Evolutionary conservation across 768 basidiomycete genomes (phyloP), one percentile per base, ranked within the genome.

Genomic region (Ramaria rubella): DNA sequence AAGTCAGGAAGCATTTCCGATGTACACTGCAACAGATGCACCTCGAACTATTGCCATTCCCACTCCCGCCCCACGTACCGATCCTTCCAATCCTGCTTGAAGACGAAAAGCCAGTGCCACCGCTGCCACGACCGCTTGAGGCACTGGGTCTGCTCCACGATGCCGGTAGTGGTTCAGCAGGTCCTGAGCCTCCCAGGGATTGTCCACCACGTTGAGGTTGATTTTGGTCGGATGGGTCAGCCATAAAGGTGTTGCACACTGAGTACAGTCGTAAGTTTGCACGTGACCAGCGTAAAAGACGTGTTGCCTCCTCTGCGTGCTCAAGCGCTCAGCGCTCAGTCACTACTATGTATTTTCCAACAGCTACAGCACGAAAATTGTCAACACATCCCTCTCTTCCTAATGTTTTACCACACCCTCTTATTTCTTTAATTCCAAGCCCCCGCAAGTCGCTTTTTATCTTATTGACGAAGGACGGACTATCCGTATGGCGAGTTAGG

Each of bases 401-500:
- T 27, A 81, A 85, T 59, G 69, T 79, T 45, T 75, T 79, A 14
- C 70, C 77, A 51, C 85, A 88, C 64, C 71, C 73, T 27, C 75
- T 86, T 45, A 68, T 92, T 43, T 73, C 72, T 15, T 66, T 90
- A 53, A 71, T 75, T 24, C 75, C 86, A 5, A 90, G 84, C 64
- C 84, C 86, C 21, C 78, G 83, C 61, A 91, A 80, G 70, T 82
- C 82, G n/a, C 75, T 90, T 26, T 92, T 92, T 68, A 86, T 85
- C 66, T 77, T 82, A 14, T 72, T 92, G 52, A 85, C 88, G n/a
- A 78, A 75, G 60, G 81, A 74, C 64, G 80, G 81, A n/a, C 70
- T 93, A 49, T 76, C 86, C 1, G 77, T 91, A 52, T 93, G 91
- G 91, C 81, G 86, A 63, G 85, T 89, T 57, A 78, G 91, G 69